Conservation (phyloP, 2,329 filamentous ascomycete genomes). For the Fusarium dimerum region DNA sequence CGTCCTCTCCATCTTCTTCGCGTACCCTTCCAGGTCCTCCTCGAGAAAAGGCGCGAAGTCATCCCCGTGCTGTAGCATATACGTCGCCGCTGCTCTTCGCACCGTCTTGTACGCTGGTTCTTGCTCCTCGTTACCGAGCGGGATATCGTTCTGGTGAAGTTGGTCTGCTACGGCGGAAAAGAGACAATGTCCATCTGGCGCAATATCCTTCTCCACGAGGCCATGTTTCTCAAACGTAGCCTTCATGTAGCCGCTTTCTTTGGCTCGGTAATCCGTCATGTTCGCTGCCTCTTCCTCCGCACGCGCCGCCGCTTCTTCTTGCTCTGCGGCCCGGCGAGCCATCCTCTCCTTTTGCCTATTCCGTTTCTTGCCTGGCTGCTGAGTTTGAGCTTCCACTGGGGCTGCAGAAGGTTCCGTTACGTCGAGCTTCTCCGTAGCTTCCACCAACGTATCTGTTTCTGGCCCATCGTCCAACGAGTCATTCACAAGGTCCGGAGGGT, state of each 20-base stretch:
- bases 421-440: constrained; percentile 24
- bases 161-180: constrained; percentile 92
- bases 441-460: constrained; percentile 15
- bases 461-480: constrained; percentile 6
- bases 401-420: constrained; percentile 7
- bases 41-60: constrained; percentile 89
- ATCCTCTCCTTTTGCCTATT: constrained; percentile 92
- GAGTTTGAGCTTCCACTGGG: constrained; percentile 12
- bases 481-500: constrained; percentile 26
- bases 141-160: constrained; percentile 55
- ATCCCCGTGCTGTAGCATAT: constrained; percentile 71
- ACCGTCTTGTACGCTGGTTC: constrained; percentile 63
- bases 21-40: constrained; percentile 73
- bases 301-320: constrained; percentile 65
- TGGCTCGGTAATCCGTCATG: constrained; percentile 71
- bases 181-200: constrained; percentile 90
- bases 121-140: constrained; percentile 34
- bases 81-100: constrained; percentile 71
- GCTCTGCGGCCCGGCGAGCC: constrained; percentile 84
- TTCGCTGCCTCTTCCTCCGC: constrained; percentile 74
- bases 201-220: constrained; percentile 76
- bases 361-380: constrained; percentile 63
- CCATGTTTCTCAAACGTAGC: constrained; percentile 62
- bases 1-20: constrained; percentile 76
- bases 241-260: constrained; percentile 72